Evolutionary conservation across 2,329 filamentous ascomycete genomes (phyloP).

Genomic region (Aspergillus pseudoviridinutans): DNA sequence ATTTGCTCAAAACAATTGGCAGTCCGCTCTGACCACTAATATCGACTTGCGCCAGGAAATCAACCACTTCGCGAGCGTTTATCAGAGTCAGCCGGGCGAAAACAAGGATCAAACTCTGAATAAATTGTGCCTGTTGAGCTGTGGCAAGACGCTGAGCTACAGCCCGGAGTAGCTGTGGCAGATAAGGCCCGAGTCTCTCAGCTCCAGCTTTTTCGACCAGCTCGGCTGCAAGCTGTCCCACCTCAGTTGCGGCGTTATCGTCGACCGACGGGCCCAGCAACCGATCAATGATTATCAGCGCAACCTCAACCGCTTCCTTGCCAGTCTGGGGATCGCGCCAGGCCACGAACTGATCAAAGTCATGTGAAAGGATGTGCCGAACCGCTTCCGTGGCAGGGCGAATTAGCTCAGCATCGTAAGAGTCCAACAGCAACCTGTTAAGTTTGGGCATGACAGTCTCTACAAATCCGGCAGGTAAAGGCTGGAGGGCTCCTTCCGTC

Average conservation of each 20-base stretch:
- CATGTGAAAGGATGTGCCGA: conserved; percentile 85
- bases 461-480: conserved; percentile 82
- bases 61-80: conserved; percentile 82
- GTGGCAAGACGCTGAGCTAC: conserved; percentile 81
- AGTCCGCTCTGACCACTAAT: conserved; percentile 75
- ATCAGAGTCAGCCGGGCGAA: conserved; percentile 86
- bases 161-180: conserved; percentile 81
- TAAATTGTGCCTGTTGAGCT: conserved; percentile 81
- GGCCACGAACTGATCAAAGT: conserved; percentile 81
- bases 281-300: conserved; percentile 86
- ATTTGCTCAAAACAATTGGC: conserved; percentile 85
- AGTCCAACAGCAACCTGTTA: conserved; percentile 74
- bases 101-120: conserved; percentile 91
- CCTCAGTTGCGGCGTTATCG: conserved; percentile 91
- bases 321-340: conserved; percentile 75
- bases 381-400: conserved; percentile 81
- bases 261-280: conserved; percentile 79
- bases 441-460: conserved; percentile 82
- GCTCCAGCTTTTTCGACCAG: conserved; percentile 93
- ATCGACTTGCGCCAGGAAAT: conserved; percentile 81
- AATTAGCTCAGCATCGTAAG: conserved; percentile 81
- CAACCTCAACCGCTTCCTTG: conserved; percentile 81
- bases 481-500: conserved; percentile 76
- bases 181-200: conserved; percentile 82
- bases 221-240: conserved; percentile 88